Evolutionary conservation across 2,329 filamentous ascomycete species (phyloP), one percentile per base, ranked within the genome.

Genomic region (Claviceps quebecensis): DNA sequence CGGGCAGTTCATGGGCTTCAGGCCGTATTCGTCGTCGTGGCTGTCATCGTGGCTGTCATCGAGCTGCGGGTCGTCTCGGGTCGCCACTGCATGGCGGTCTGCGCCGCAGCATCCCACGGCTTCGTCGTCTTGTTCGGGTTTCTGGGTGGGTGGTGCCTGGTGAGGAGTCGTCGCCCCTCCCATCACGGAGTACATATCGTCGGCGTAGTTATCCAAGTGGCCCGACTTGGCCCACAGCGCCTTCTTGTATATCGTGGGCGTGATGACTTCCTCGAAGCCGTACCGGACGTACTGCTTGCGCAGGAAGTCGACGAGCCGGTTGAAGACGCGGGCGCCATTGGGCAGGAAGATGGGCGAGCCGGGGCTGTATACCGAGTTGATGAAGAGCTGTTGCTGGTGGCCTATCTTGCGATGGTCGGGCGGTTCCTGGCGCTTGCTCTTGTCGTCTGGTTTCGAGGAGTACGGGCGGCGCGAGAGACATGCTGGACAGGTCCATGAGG

Each of bases 1-100:
- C 0, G 88, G 88, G 63, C 88, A 95, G 63, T 95, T 95, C 88
- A 95, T 95, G 14, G 88, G 88, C 67, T 95, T 95, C 58, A 95
- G 70, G 17, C 86, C 87, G 66, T 87, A 94, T 55, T 86, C 84
- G 56, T 83, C 81, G 54, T 79, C 75, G 40, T 41, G 40, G 40
- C 13, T 19, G 40, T 41, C 9, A 16, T 79, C 75, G 40, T 41
- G 40, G 40, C 13, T 19, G 40, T 41, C 9, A 16, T 41, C 40
- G 17, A 9, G 40, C 17, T 41, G 8, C 6, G 82, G 78, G 19
- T 63, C 62, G 23, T 64, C 62, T 0, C 59, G 53, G 45, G 56
- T 58, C 44, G 54, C 41, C 23, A 11, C 29, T 4, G 54, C 61
- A 51, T 47, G 14, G 11, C 58, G 52, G 7, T 56, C 54, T 11